A percentile compares a stretch with the other conserved stretches of the same genome.
These are phyloP conservation scores for Globomyces sp. DNA, from an alignment of 371 early-diverging fungal species.

Conservation along the genomic window DNA sequence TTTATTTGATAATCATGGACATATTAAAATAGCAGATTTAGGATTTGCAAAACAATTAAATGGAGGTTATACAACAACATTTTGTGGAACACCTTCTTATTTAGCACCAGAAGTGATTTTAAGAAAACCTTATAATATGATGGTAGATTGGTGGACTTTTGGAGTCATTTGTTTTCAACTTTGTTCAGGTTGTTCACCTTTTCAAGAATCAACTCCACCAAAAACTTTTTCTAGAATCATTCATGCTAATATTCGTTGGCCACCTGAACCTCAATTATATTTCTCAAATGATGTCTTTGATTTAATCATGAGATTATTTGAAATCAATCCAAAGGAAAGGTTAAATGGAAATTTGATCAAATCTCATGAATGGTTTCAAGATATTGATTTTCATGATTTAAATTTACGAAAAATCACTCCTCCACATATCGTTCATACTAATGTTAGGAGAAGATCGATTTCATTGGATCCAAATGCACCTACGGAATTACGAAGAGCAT, in stretches of 20 bases:
- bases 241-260: constrained; percentile 28
- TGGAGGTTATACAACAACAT: constrained; percentile 43
- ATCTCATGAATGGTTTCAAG: constrained; percentile 5
- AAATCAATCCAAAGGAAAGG: constrained; percentile 22
- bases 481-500: too few relatives aligned
- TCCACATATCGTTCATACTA: neutral
- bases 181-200: constrained; percentile 42
- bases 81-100: constrained; percentile 52
- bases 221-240: constrained; percentile 31
- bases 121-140: constrained; percentile 35
- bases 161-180: constrained; percentile 57
- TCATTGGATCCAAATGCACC: too few relatives aligned
- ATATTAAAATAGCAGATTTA: constrained; percentile 56
- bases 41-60: constrained; percentile 47
- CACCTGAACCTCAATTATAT: constrained; percentile 21
- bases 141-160: constrained; percentile 58
- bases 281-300: constrained; percentile 22
- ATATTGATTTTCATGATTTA: neutral
- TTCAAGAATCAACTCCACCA: constrained; percentile 30
- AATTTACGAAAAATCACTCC: neutral
- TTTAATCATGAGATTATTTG: constrained; percentile 24
- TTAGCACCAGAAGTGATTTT: constrained; percentile 56
- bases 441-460: neutral
- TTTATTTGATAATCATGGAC: constrained; percentile 38
- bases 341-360: constrained; percentile 9